Evolutionary conservation across 257 asterid genomes (phyloP).

Genomic region (Solanum chilense): DNA sequence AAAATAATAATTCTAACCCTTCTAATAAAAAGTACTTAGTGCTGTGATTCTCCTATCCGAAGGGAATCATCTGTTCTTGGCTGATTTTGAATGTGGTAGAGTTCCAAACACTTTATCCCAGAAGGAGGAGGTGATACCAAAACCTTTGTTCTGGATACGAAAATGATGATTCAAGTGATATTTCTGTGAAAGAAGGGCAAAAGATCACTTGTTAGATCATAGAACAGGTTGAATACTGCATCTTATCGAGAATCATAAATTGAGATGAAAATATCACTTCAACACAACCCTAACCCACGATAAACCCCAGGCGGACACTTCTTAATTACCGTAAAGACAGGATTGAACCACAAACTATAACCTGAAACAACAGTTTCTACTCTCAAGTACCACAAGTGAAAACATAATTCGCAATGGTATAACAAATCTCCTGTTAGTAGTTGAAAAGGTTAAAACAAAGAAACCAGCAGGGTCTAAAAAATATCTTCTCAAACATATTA

Average conservation of each 20-base stretch:
- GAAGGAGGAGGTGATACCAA: constrained; percentile 65
- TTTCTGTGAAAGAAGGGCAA: constrained; percentile 25
- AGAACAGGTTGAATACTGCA: neutral
- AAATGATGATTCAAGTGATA: constrained; percentile 81
- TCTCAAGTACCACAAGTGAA: neutral
- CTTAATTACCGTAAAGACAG: neutral
- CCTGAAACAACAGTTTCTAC: neutral
- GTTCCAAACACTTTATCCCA: constrained; percentile 85
- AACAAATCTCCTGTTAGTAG: neutral
- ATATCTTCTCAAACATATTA: neutral
- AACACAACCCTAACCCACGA: neutral
- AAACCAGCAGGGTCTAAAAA: neutral
- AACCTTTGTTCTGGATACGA: constrained; percentile 58
- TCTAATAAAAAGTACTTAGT: neutral
- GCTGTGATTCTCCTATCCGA: neutral
- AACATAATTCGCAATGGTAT: neutral
- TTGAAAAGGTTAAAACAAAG: neutral
- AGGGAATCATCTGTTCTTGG: constrained; percentile 25
- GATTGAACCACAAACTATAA: neutral
- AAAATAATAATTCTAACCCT: neutral
- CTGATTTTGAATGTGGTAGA: constrained; percentile 32
- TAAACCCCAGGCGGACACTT: neutral
- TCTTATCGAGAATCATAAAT: neutral
- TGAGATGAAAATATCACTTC: neutral
- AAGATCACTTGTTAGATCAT: neutral